Conservation (phyloP, 306 rosid genomes). For the Mimosa bimucronata region DNA sequence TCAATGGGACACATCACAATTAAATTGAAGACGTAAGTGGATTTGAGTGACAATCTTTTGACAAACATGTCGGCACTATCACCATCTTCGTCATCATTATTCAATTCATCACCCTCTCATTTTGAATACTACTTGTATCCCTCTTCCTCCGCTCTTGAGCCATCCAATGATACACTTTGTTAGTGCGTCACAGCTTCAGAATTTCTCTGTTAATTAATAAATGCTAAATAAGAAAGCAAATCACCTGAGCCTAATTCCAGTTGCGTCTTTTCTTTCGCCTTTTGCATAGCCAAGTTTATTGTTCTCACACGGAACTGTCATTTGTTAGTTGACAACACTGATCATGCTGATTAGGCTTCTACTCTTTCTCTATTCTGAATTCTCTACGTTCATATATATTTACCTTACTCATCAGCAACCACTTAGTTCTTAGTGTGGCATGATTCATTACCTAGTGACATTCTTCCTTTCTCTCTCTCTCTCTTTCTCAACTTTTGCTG, state of each 20-base stretch:
- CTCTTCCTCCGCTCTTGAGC: background rate
- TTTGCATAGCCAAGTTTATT: background rate
- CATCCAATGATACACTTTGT: no score
- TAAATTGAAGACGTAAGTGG: no score
- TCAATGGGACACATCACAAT: background rate
- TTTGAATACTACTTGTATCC: background rate
- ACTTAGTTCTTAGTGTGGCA: conserved; percentile 16
- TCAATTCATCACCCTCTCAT: background rate
- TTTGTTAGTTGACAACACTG: background rate
- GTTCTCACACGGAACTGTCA: conserved; percentile 45
- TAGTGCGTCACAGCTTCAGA: no score
- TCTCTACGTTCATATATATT: background rate
- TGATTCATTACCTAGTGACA: conserved; percentile 11
- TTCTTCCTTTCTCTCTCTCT: conserved; percentile 14
- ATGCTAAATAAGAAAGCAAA: no score
- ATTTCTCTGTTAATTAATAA: no score
- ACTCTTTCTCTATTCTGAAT: conserved; percentile 3
- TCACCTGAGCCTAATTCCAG: no score
- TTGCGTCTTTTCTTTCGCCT: background rate
- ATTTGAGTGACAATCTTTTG: background rate
- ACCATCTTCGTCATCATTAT: background rate
- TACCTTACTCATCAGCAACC: conserved; percentile 5
- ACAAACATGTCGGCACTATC: background rate
- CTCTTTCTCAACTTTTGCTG: no score
- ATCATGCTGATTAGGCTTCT: background rate